These are phyloP conservation scores for Volutella citrinella DNA, from an alignment of 2,329 filamentous ascomycete species.

Conservation along the genomic window DNA sequence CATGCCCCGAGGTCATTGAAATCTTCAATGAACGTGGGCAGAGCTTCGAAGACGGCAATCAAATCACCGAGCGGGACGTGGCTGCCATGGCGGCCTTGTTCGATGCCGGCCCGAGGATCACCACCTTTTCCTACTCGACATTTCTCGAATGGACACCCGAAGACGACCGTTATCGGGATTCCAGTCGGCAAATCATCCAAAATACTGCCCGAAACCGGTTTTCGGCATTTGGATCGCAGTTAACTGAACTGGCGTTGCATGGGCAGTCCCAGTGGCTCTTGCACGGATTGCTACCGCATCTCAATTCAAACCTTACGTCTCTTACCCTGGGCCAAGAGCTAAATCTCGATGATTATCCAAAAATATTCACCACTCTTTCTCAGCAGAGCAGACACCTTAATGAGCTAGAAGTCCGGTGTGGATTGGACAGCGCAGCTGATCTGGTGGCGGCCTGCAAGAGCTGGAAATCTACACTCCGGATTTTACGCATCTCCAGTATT, in stretches of 20 bases:
- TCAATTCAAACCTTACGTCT: conserved; percentile 1
- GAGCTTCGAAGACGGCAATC: neutral
- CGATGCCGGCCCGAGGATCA: conserved; percentile 6
- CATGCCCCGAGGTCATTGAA: conserved; percentile 8
- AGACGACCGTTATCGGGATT: neutral
- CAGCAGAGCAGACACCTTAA: conserved; percentile 2
- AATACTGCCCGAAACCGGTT: neutral
- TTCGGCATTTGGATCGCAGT: neutral
- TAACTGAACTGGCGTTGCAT: neutral
- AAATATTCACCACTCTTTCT: neutral
- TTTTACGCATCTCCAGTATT: neutral
- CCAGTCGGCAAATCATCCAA: neutral
- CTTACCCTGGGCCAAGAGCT: conserved; percentile 1
- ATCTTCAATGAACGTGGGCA: conserved; percentile 5
- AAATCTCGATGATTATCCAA: neutral
- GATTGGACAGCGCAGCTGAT: neutral
- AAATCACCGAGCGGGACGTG: neutral
- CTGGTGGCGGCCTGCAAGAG: conserved; percentile 1
- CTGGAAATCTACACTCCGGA: conserved; percentile 10
- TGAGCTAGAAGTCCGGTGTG: neutral
- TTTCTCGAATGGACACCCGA: neutral
- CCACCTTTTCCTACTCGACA: conserved; percentile 4
- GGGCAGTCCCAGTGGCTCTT: neutral
- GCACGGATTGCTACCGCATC: neutral
- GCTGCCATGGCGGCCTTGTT: conserved; percentile 7